Base-by-base conservation (phyloP, 805 yeast genomes). In the Phaffomyces antillensis region DNA sequence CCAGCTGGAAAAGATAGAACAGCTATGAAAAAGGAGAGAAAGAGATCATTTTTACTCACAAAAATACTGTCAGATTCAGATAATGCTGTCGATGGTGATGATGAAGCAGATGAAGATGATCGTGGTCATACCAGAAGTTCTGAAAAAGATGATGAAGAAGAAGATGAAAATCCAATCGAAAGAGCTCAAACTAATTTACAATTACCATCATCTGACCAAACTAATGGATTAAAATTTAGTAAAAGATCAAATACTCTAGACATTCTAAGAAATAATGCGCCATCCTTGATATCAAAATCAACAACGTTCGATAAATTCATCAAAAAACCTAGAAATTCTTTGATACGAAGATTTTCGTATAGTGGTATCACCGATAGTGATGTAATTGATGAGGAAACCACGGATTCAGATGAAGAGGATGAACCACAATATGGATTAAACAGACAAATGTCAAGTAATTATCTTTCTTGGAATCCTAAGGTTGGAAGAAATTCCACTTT, bases 401-500 rank as follows among this genome's bases (percentile, higher is more conserved):
- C 41, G 8, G 52, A 49, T 6, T 47, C 50, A 12, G 54, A 53
- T 24, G 48, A 52, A 17, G 52, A 51, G n/a, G 50, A 51, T 39
- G 58, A 56, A 10, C 68, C 62, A 12, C 60, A 56, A 39, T 58
- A 58, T 41, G 64, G 60, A 3, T 28, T 65, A 34, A 49, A 59
- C 33, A 60, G 68, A 42, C 54, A 60, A 7, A 71, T 73, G 72
- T 76, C 81, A 28, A 67, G 81, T 0, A 78, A 76, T 46, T 93
- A 90, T 55, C 67, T 91, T 23, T 89, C 97, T 0, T 89, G 95
- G 87, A 76, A 75, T 30, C 97, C 98, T 3, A 86, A 93, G 0
- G 75, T 93, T 32, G 98, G 96, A 11, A 76, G 97, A 62, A 93
- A 93, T 63, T 91, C 98, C 0, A 83, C 90, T 0, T 93, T 93